Base-by-base conservation (phyloP, 768 basidiomycete genomes). In the Mycena rebaudengoi region DNA sequence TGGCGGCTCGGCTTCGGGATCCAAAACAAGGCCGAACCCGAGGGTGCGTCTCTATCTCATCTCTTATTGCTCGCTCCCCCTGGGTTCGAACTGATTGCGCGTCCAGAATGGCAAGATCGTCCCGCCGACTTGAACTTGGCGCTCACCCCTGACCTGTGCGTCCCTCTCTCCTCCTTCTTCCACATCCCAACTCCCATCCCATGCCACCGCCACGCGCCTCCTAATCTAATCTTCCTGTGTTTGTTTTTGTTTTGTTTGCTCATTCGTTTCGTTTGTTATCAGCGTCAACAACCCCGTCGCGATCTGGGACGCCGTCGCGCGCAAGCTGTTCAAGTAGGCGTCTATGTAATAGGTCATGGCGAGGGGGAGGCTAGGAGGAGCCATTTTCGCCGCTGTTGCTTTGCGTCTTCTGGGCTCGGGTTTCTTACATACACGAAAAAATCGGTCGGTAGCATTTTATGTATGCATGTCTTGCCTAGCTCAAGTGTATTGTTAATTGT, bases 1-100 rank as follows among this genome's bases (percentile, higher is more conserved):
- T 89, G 86, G 86, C 76, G 87, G 58, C 79, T 88, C 18, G 87
- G 82, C 14, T 88, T 86, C 70, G 87, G 87, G 1, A 78, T 88
- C 43, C 72, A 82, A 40, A 75, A 85, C 63, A 76, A 83, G 13
- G 66, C 72, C 16, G 73, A 82, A 71, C 87, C 87, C 5, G 88
- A 88, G 81, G 86, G 87, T 86, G 18, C 39, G 58, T 44, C 26
- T n/a, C 40, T 2, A n/a, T n/a, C n/a, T n/a, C n/a, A n/a, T n/a
- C n/a, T n/a, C n/a, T n/a, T n/a, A n/a, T n/a, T n/a, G n/a, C n/a
- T n/a, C n/a, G n/a, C n/a, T n/a, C n/a, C n/a, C n/a, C n/a, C n/a
- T n/a, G n/a, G n/a, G n/a, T n/a, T n/a, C 21, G 21, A 28, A 18
- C 21, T 54, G 37, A 53, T 62, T 54, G 6, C 66, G 10, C 8